These are phyloP conservation scores for Digitaria exilis DNA, from an alignment of 202 grass and related monocot genomes.

Conservation along the genomic window DNA sequence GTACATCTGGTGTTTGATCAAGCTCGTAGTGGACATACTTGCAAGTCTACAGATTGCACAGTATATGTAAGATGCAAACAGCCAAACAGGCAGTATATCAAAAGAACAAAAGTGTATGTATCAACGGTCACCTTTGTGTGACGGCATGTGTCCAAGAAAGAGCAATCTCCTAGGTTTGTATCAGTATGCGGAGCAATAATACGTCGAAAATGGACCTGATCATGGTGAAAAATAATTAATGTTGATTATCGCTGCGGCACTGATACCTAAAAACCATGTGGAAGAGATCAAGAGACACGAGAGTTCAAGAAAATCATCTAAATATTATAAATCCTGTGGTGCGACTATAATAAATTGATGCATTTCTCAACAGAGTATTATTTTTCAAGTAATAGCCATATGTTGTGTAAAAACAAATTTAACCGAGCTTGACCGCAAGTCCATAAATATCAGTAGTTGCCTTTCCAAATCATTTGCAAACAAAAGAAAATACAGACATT, in stretches of 20 bases:
- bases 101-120: constrained; percentile 27
- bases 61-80: constrained; percentile 45
- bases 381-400: constrained; percentile 9
- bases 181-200: constrained; percentile 99
- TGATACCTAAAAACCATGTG: constrained; percentile 27
- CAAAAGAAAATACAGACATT: constrained; percentile 1
- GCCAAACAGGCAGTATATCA: constrained; percentile 25
- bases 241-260: neutral
- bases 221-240: constrained; percentile 35
- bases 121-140: constrained; percentile 78
- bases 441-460: neutral
- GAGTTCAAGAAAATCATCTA: neutral
- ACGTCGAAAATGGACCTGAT: constrained; percentile 96
- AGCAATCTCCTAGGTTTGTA: constrained; percentile 98
- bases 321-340: neutral
- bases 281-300: neutral
- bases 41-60: constrained; percentile 68
- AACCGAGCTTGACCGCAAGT: neutral
- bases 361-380: neutral
- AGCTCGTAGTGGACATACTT: constrained; percentile 99
- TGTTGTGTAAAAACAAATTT: neutral
- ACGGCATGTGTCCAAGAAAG: constrained; percentile 96
- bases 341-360: neutral
- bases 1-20: constrained; percentile 91
- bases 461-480: constrained; percentile 14